Percentiles rank a stretch among this genome's conserved stretches.
These are phyloP conservation scores for Trichoderma koningii DNA, from an alignment of 2,329 filamentous ascomycete genomes.

Conservation along the genomic window DNA sequence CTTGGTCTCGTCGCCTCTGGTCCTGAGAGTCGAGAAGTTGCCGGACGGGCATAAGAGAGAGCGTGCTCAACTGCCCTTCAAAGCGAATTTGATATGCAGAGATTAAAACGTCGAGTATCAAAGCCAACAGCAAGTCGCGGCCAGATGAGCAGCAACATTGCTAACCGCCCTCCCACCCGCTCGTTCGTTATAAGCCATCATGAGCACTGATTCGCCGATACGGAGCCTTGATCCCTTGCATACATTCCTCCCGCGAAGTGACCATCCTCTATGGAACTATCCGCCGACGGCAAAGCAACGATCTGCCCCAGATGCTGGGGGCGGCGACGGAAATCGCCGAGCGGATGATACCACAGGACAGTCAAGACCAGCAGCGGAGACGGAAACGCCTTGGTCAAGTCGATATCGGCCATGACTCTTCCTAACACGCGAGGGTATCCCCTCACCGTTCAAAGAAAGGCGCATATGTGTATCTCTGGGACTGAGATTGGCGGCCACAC, in stretches of 20 bases:
- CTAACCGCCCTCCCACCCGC: no score
- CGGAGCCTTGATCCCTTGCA: background rate
- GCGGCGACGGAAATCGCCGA: slow-evolving; percentile 57
- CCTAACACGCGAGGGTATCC: no score
- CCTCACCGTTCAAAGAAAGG: no score
- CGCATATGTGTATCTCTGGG: background rate
- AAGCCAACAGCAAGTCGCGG: no score
- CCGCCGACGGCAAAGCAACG: background rate
- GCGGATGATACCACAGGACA: slow-evolving; percentile 56
- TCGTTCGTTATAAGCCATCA: no score
- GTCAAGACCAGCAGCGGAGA: slow-evolving; percentile 69
- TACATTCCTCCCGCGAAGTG: background rate
- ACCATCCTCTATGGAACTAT: background rate
- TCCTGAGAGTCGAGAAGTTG: no score
- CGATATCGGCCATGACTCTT: background rate
- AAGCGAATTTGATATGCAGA: no score
- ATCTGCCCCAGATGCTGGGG: background rate
- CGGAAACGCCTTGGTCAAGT: slow-evolving; percentile 58
- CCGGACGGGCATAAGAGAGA: no score
- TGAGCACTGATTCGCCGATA: no score
- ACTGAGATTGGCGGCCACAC: background rate
- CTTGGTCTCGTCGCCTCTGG: background rate
- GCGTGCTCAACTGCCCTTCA: no score
- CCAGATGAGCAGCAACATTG: no score
- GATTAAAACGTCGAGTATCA: no score